Evolutionary conservation across 228 moss, liverwort and hornwort genomes (phyloP).

Genomic region (Sphagnum fallax): DNA sequence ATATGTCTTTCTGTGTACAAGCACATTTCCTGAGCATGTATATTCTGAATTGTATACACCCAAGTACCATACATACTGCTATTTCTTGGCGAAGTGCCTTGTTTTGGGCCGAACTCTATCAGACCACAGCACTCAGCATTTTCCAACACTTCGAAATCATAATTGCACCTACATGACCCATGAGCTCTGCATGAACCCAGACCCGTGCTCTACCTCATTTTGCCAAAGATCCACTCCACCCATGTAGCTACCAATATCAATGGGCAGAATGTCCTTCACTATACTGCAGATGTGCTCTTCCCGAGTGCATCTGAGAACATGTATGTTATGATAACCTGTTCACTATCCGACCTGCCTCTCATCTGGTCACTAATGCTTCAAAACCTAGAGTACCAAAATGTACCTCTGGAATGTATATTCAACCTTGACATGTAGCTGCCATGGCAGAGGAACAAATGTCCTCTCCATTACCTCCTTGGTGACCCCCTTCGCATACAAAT

Average conservation of each 20-base stretch:
- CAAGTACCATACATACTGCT: slow-evolving; percentile 19
- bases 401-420: slow-evolving; percentile 49
- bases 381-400: background rate
- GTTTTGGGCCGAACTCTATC: slow-evolving; percentile 31
- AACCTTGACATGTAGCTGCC: slow-evolving; percentile 31
- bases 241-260: slow-evolving; percentile 38
- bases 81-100: slow-evolving; percentile 38
- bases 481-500: slow-evolving; percentile 48
- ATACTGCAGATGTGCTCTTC: too few relatives aligned
- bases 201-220: slow-evolving; percentile 48
- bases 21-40: too few relatives aligned
- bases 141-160: slow-evolving; percentile 37
- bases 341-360: slow-evolving; percentile 21
- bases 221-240: slow-evolving; percentile 52
- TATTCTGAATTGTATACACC: too few relatives aligned
- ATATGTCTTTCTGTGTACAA: too few relatives aligned
- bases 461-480: slow-evolving; percentile 44
- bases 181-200: slow-evolving; percentile 33
- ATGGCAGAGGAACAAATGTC: slow-evolving; percentile 33
- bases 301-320: too few relatives aligned
- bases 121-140: slow-evolving; percentile 30
- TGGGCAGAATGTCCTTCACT: too few relatives aligned
- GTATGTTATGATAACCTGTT: slow-evolving; percentile 36
- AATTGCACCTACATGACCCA: slow-evolving; percentile 38
- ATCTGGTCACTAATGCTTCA: too few relatives aligned